Percentiles rank a stretch among this genome's conserved stretches.
Evolutionary conservation across 2,329 filamentous ascomycete species (phyloP).

Genomic region (Fusarium sp.): DNA sequence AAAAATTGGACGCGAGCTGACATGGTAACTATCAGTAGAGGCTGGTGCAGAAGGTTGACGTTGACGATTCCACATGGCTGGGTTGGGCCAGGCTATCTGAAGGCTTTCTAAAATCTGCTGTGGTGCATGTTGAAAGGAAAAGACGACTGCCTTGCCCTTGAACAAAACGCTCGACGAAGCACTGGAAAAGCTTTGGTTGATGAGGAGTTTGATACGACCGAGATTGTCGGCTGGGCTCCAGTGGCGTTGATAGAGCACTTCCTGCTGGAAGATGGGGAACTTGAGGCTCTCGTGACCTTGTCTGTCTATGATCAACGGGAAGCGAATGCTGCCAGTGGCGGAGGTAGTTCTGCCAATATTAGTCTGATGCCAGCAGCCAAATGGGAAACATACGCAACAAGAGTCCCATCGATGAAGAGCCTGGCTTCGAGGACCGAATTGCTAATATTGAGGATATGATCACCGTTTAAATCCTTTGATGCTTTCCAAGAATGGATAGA

Average conservation of each 20-base stretch:
- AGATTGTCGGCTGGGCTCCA: constrained; percentile 77
- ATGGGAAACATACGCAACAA: constrained; percentile 61
- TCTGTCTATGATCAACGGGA: constrained; percentile 60
- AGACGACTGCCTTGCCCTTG: constrained; percentile 76
- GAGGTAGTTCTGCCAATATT: constrained; percentile 58
- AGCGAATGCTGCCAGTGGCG: constrained; percentile 59
- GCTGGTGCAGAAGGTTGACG: not conserved
- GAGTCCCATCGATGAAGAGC: constrained; percentile 72
- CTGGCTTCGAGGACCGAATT: constrained; percentile 71
- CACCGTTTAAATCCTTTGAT: constrained; percentile 46
- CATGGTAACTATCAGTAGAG: constrained; percentile 46
- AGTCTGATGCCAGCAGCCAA: not conserved
- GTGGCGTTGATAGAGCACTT: constrained; percentile 71
- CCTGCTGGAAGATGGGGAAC: constrained; percentile 76
- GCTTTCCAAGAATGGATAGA: constrained; percentile 79
- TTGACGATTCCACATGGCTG: constrained; percentile 67
- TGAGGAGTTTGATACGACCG: constrained; percentile 78
- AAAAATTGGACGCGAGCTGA: constrained; percentile 41
- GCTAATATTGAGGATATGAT: constrained; percentile 47
- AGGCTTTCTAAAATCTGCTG: constrained; percentile 76
- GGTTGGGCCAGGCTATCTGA: constrained; percentile 82
- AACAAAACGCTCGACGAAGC: constrained; percentile 56
- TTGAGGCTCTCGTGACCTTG: constrained; percentile 67
- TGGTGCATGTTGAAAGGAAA: constrained; percentile 87
- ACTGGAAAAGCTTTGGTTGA: constrained; percentile 75